Evolutionary conservation across 2,329 filamentous ascomycete genomes (phyloP).

Genomic region (Chrysoporthe deuterocubensis): DNA sequence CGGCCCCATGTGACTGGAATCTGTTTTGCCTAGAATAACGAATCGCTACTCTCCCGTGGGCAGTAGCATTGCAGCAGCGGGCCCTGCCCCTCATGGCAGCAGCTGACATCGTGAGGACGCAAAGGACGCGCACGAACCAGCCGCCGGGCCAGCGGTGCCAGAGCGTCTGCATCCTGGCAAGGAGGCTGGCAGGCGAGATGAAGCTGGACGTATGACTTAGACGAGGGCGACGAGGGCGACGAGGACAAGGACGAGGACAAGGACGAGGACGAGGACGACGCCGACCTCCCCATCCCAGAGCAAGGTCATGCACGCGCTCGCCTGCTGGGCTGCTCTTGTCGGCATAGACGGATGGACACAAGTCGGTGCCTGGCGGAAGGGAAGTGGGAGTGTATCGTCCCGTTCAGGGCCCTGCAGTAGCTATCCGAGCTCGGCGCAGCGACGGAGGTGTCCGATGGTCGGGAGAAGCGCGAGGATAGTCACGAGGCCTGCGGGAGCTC

Average conservation of each 20-base stretch:
- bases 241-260: not conserved
- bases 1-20: not conserved
- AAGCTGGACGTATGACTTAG: not conserved
- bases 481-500: not conserved
- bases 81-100: not conserved
- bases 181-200: not conserved
- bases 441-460: not conserved
- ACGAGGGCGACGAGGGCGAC: not conserved
- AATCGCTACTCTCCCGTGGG: not conserved
- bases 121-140: not conserved
- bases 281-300: not conserved
- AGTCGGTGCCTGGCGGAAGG: not conserved
- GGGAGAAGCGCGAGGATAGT: not conserved
- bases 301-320: not conserved
- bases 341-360: not conserved
- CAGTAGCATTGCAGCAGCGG: constrained; percentile 4
- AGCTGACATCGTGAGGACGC: not conserved
- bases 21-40: not conserved
- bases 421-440: no score
- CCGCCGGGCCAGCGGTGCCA: not conserved
- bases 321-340: not conserved
- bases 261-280: not conserved
- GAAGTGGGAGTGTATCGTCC: no score
- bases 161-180: not conserved
- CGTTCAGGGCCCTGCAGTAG: no score